A percentile compares a stretch with the other conserved stretches of the same genome.
These are phyloP conservation scores for Phytophthora melonis DNA, from an alignment of 352 stramenopile species.

Conservation along the genomic window DNA sequence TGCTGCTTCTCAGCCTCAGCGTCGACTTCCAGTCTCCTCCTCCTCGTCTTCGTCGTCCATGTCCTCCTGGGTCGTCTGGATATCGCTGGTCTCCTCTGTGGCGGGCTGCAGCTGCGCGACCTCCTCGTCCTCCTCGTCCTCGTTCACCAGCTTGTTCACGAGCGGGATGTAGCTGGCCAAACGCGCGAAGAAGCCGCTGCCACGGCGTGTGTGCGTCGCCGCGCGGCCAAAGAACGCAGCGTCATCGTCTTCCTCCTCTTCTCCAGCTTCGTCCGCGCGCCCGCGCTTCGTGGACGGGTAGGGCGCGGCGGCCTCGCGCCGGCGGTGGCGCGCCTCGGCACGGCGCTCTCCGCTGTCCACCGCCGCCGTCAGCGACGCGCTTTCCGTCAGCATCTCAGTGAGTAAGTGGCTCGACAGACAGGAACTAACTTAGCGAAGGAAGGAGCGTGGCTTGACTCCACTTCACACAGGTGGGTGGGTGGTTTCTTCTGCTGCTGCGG, in stretches of 20 bases:
- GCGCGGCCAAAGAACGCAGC: slow-evolving; percentile 22
- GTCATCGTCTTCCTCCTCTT: slow-evolving; percentile 26
- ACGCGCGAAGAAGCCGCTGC: slow-evolving; percentile 57
- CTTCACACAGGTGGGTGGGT: too few relatives aligned
- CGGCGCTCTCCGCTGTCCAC: slow-evolving; percentile 36
- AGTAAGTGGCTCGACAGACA: too few relatives aligned
- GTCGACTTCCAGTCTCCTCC: not conserved
- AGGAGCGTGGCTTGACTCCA: too few relatives aligned
- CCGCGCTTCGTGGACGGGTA: slow-evolving; percentile 39
- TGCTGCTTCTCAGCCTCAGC: slow-evolving; percentile 21
- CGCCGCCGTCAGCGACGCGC: slow-evolving; percentile 26
- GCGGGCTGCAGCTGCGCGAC: slow-evolving; percentile 14
- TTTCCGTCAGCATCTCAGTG: slow-evolving; percentile 43
- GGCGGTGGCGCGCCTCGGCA: slow-evolving; percentile 37
- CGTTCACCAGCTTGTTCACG: slow-evolving; percentile 59
- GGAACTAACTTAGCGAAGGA: too few relatives aligned
- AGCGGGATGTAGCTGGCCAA: slow-evolving; percentile 76
- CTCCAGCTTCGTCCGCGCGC: slow-evolving; percentile 1
- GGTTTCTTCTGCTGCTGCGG: too few relatives aligned
- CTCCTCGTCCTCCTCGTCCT: slow-evolving; percentile 42
- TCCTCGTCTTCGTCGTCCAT: slow-evolving; percentile 33
- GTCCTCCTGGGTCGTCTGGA: slow-evolving; percentile 41
- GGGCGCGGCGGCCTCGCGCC: slow-evolving; percentile 48
- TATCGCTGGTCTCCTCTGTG: slow-evolving; percentile 23
- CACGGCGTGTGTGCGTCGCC: slow-evolving; percentile 12